Evolutionary conservation across 1,284 basidiomycete genomes (phyloP).

Genomic region (Cystobasidium pallidum): DNA sequence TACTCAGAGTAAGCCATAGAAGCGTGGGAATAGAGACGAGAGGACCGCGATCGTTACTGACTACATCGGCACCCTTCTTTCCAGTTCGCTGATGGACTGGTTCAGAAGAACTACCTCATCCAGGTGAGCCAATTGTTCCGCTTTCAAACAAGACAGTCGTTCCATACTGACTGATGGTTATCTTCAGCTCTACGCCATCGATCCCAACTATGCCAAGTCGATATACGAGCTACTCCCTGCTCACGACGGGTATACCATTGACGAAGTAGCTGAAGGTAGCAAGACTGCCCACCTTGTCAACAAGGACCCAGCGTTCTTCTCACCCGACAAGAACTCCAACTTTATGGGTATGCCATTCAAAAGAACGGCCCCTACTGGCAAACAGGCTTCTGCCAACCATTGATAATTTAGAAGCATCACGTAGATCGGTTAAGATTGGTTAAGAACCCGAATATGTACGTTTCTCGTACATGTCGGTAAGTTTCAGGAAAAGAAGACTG

Average conservation of each 20-base stretch:
- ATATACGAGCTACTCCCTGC: constrained; percentile 54
- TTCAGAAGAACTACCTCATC: constrained; percentile 55
- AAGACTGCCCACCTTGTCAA: constrained; percentile 48
- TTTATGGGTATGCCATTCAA: constrained; percentile 49
- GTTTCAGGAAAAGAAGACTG: no score
- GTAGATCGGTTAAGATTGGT: no score
- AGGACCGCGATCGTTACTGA: no score
- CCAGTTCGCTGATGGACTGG: constrained; percentile 54
- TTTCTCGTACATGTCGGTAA: background rate
- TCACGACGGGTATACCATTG: constrained; percentile 50
- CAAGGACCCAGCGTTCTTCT: constrained; percentile 44
- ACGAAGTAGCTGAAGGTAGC: constrained; percentile 50
- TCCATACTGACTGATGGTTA: background rate
- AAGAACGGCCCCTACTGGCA: constrained; percentile 24
- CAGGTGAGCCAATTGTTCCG: constrained; percentile 4
- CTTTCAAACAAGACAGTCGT: background rate
- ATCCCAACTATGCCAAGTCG: constrained; percentile 53
- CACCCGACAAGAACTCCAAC: constrained; percentile 33
- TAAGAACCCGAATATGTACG: no score
- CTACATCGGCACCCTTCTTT: no score
- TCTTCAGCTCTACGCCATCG: constrained; percentile 54
- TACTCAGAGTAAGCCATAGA: constrained; percentile 48
- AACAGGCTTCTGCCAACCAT: constrained; percentile 11
- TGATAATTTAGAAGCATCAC: no score
- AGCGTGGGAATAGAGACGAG: no score